Base-by-base conservation (phyloP, 2,329 filamentous ascomycete species). In the Fusarium newnesense region DNA sequence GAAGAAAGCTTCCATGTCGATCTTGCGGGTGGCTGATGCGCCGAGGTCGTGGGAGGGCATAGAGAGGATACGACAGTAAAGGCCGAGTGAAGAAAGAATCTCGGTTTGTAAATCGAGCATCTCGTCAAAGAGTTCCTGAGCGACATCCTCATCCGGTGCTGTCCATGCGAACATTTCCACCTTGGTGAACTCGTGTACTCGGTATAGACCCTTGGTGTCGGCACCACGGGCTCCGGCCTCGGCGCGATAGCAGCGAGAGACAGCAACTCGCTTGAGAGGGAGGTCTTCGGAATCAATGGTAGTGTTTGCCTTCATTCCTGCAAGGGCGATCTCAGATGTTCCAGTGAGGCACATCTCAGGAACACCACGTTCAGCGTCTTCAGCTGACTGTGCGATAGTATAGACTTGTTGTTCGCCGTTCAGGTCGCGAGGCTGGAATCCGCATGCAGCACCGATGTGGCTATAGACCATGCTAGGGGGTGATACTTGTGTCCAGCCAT, bases 121-220 rank as follows among this genome's bases (percentile, higher is more conserved):
- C 82, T 98, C 95, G 57, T 93, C 86, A 81, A 97, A 97, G 18
- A 96, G 77, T 1, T 87, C 84, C 12, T 87, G 84, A 1, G 90
- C 85, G 44, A 81, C 79, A 37, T 78, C 80, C 5, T 77, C 64
- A 60, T 90, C 86, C 4, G 93, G 90, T 36, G 87, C 77, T 9
- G 94, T 93, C 96, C 96, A 99, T 1, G 93, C 95, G 80, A 99
- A 98, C 87, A 99, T 91, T 83, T 99, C 96, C 1, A 99, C 96
- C 81, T 99, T 99, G 34, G 95, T 97, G 83, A 99, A 99, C 83
- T 99, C 96, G 83, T 99, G 96, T 7, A 99, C 96, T 34, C 96
- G 92, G 83, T 98, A 99, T 4, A 99, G 85, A 9, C 96, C 96
- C 83, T 97, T 98, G 4, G 95, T 97, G 76, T 96, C 94, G 30